These are phyloP conservation scores for Arabidopsis lyrata DNA, from an alignment of 441 rosid genomes.

Conservation along the genomic window DNA sequence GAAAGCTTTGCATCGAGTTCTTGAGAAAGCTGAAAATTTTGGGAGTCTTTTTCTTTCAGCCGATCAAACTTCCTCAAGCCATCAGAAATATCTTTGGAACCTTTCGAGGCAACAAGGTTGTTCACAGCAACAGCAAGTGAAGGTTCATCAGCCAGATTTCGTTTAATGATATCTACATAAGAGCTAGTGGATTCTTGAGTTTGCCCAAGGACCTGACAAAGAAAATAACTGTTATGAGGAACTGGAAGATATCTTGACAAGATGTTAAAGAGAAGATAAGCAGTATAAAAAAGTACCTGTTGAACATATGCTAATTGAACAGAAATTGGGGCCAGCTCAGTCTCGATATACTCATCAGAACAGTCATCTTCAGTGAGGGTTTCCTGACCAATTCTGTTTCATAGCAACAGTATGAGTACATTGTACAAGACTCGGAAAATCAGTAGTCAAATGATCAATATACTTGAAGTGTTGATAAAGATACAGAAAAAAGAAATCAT, in stretches of 20 bases:
- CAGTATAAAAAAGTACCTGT: conserved; percentile 57
- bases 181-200: conserved; percentile 67
- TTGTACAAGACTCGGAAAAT: conserved; percentile 18
- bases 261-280: background rate
- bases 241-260: conserved; percentile 1
- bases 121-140: conserved; percentile 88
- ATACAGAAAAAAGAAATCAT: background rate
- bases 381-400: conserved; percentile 88
- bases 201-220: conserved; percentile 72
- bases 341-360: conserved; percentile 84
- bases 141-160: conserved; percentile 77
- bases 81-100: conserved; percentile 82
- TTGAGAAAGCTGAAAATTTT: conserved; percentile 67
- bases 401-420: conserved; percentile 24
- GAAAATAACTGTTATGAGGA: conserved; percentile 37
- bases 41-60: conserved; percentile 72
- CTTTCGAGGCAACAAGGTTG: conserved; percentile 79
- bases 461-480: conserved; percentile 17
- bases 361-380: conserved; percentile 78
- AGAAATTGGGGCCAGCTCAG: conserved; percentile 80
- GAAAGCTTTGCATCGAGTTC: conserved; percentile 80
- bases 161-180: conserved; percentile 64
- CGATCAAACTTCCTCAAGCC: conserved; percentile 86
- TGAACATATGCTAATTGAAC: conserved; percentile 88
- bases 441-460: background rate